Evolutionary conservation across 495 filamentous ascomycete species (phyloP).

Genomic region (Massariosphaeria phaeospora): DNA sequence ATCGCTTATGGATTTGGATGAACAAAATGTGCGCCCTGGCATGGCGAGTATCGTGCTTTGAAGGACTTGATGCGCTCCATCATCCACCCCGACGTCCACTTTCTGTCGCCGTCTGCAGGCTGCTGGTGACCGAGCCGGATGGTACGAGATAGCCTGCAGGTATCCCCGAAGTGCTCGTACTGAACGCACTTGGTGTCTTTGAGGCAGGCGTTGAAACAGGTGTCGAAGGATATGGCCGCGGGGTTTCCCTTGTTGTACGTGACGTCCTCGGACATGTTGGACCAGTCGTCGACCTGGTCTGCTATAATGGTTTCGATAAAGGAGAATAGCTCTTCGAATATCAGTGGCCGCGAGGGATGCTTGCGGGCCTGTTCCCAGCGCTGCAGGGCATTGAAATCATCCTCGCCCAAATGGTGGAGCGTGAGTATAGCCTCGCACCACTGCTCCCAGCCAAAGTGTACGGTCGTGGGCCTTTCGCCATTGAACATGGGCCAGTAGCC

Average conservation of each 20-base stretch:
- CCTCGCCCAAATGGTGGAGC: constrained; percentile 21
- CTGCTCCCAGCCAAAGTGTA: constrained; percentile 21
- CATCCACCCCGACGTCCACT: constrained; percentile 26
- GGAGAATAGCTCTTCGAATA: constrained; percentile 25
- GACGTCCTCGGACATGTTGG: constrained; percentile 29
- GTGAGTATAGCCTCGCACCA: constrained; percentile 31
- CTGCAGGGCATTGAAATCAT: constrained; percentile 21
- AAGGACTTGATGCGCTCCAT: constrained; percentile 20
- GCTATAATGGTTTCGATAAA: constrained; percentile 15
- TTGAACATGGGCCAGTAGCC: constrained; percentile 31
- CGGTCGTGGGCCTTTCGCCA: constrained; percentile 20
- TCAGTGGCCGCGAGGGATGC: constrained; percentile 15
- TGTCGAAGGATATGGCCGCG: constrained; percentile 14
- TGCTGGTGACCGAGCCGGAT: constrained; percentile 21
- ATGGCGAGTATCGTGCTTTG: constrained; percentile 14
- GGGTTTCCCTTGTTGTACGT: not conserved
- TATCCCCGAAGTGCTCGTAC: constrained; percentile 19
- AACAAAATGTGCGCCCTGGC: constrained; percentile 19
- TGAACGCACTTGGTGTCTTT: constrained; percentile 21
- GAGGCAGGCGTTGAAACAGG: constrained; percentile 18
- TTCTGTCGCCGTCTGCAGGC: not conserved
- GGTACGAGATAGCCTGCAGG: constrained; percentile 11
- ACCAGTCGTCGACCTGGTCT: constrained; percentile 16
- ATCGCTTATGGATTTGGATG: constrained; percentile 25
- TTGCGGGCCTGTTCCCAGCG: constrained; percentile 16